Conservation (phyloP, 2,329 filamentous ascomycete genomes). For the Sarocladium strictum region DNA sequence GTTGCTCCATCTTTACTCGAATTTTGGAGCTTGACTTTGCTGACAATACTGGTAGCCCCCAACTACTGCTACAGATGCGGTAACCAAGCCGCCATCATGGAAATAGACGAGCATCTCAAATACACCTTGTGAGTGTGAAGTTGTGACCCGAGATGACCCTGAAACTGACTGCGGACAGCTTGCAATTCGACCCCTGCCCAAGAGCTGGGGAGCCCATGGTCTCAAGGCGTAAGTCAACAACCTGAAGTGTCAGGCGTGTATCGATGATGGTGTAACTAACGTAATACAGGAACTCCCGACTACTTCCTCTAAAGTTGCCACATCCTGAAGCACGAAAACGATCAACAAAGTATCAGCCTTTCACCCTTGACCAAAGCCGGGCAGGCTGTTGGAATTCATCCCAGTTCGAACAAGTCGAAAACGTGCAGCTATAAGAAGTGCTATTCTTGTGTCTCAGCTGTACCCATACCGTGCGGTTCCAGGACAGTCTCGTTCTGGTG, state of each 20-base stretch:
- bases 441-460: neutral
- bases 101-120: constrained; percentile 98
- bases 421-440: neutral
- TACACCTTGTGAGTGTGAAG: constrained; percentile 84
- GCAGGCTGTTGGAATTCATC: neutral
- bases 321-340: constrained; percentile 14
- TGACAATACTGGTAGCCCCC: constrained; percentile 47
- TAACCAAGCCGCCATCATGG: constrained; percentile 99
- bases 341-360: neutral
- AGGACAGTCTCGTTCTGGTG: neutral
- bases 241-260: neutral
- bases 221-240: constrained; percentile 63
- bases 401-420: neutral
- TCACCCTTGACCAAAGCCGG: neutral
- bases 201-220: constrained; percentile 98
- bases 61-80: constrained; percentile 99
- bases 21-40: neutral
- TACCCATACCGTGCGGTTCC: too few species aligned
- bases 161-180: constrained; percentile 45
- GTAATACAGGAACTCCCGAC: constrained; percentile 67
- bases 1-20: neutral
- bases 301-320: constrained; percentile 82
- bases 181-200: constrained; percentile 98
- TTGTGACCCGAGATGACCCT: neutral
- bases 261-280: constrained; percentile 14